A percentile compares a stretch with the other conserved stretches of the same genome.
Evolutionary conservation across 78 protist genomes (phyloP).

Genomic region (Capsaspora owczarzaki): DNA sequence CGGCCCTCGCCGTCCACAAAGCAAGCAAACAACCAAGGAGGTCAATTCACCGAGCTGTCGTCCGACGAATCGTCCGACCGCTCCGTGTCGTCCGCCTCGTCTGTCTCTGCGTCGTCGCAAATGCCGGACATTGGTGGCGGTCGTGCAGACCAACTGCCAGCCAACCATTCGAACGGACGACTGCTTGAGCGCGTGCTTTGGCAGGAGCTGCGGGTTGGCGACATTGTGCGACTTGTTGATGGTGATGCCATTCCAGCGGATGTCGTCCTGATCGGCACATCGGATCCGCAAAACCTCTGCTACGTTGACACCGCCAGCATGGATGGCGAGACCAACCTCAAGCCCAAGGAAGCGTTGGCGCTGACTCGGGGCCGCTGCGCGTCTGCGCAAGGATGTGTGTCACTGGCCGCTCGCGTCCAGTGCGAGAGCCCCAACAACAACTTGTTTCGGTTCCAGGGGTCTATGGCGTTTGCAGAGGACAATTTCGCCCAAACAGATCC

Average conservation of each 20-base stretch:
- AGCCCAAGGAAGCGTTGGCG: slow-evolving; percentile 5
- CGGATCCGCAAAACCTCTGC: slow-evolving; percentile 52
- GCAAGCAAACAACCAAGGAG: too few relatives aligned
- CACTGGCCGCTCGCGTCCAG: background rate
- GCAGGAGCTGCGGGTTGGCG: slow-evolving; percentile 38
- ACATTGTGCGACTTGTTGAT: slow-evolving; percentile 29
- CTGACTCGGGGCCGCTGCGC: background rate
- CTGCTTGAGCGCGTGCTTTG: too few relatives aligned
- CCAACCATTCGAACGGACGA: too few relatives aligned
- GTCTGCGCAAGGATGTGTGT: background rate
- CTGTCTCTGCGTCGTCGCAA: too few relatives aligned
- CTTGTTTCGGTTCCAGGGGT: slow-evolving; percentile 9
- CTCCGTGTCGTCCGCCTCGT: too few relatives aligned
- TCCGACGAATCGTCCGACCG: background rate
- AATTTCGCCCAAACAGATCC: background rate
- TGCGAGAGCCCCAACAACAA: slow-evolving; percentile 29
- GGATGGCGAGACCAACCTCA: slow-evolving; percentile 77
- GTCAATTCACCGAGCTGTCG: too few relatives aligned
- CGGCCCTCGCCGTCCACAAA: too few relatives aligned
- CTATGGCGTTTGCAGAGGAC: background rate
- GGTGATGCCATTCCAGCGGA: slow-evolving; percentile 24
- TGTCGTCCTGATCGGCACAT: background rate
- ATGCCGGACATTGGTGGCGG: too few relatives aligned
- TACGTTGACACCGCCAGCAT: slow-evolving; percentile 85
- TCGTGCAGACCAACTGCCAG: too few relatives aligned